These are phyloP conservation scores for Zangia roseola DNA, from an alignment of 768 basidiomycete species.

Conservation along the genomic window DNA sequence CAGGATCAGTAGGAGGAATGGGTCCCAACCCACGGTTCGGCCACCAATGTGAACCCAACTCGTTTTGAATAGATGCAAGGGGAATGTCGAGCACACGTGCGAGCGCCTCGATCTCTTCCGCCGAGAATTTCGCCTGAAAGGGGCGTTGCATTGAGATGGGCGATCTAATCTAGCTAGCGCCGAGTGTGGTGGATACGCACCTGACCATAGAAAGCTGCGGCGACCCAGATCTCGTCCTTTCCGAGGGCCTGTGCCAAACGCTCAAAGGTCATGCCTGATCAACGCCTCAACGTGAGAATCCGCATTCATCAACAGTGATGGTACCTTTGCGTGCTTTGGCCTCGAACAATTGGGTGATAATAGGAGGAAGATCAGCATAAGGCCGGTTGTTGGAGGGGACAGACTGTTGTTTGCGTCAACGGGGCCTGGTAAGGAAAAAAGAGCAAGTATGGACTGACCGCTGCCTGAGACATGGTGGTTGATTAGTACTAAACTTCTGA, in stretches of 20 bases:
- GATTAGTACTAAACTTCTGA: background rate
- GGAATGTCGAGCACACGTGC: conserved; percentile 49
- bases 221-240: conserved; percentile 80
- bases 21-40: conserved; percentile 70
- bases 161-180: background rate
- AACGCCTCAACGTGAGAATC: background rate
- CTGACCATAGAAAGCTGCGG: conserved; percentile 80
- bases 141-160: background rate
- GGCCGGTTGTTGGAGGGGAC: conserved; percentile 44
- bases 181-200: conserved; percentile 33
- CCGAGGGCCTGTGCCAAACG: conserved; percentile 62
- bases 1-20: conserved; percentile 72
- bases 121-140: conserved; percentile 62
- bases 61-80: conserved; percentile 35
- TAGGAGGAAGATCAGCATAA: conserved; percentile 51
- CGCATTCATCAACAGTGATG: background rate
- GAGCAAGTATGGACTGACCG: conserved; percentile 28
- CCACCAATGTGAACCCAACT: conserved; percentile 68
- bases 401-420: conserved; percentile 28
- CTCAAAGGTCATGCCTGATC: conserved; percentile 64
- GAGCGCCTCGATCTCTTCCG: conserved; percentile 57
- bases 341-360: conserved; percentile 51
- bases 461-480: conserved; percentile 37
- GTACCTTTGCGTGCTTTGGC: conserved; percentile 67
- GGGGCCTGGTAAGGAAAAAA: background rate